A percentile compares a stretch with the other conserved stretches of the same genome.
These are phyloP conservation scores for Saccharomycopsis capsularis DNA, from an alignment of 805 yeast species.

Conservation along the genomic window DNA sequence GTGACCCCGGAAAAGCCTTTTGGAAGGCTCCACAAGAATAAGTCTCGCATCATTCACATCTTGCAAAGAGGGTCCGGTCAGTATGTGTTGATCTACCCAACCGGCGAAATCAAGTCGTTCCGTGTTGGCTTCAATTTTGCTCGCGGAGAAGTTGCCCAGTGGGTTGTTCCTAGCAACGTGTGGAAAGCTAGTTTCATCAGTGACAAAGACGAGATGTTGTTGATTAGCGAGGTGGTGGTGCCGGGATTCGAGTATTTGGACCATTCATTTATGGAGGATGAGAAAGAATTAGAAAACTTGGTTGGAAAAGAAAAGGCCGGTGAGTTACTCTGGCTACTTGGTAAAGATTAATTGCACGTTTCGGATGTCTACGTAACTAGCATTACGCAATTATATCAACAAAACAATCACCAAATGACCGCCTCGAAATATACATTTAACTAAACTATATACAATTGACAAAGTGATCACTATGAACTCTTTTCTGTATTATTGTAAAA, in stretches of 20 bases:
- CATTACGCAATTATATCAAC: no score
- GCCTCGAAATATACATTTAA: no score
- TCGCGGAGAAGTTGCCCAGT: conserved; percentile 46
- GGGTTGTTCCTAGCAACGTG: conserved; percentile 59
- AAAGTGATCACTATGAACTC: no score
- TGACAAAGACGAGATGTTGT: conserved; percentile 37
- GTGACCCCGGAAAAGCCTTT: conserved; percentile 44
- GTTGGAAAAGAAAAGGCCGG: conserved; percentile 35
- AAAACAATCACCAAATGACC: no score
- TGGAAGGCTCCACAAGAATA: conserved; percentile 45
- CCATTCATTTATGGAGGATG: conserved; percentile 33
- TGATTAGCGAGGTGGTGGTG: conserved; percentile 52
- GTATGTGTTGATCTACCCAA: conserved; percentile 46
- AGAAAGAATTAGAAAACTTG: conserved; percentile 27
- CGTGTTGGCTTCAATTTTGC: conserved; percentile 44
- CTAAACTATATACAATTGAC: no score
- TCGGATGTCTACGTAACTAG: no score
- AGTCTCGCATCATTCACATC: conserved; percentile 48
- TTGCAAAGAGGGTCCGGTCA: conserved; percentile 51
- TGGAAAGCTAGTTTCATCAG: conserved; percentile 48
- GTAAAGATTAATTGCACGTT: conserved; percentile 16
- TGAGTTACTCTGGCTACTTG: conserved; percentile 34
- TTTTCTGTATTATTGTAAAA: no score
- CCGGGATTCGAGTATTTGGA: conserved; percentile 56
- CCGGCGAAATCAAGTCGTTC: conserved; percentile 43